phyloP scores from a whole-genome alignment of 306 rosid genomes.

The Quercus glauca region DNA sequence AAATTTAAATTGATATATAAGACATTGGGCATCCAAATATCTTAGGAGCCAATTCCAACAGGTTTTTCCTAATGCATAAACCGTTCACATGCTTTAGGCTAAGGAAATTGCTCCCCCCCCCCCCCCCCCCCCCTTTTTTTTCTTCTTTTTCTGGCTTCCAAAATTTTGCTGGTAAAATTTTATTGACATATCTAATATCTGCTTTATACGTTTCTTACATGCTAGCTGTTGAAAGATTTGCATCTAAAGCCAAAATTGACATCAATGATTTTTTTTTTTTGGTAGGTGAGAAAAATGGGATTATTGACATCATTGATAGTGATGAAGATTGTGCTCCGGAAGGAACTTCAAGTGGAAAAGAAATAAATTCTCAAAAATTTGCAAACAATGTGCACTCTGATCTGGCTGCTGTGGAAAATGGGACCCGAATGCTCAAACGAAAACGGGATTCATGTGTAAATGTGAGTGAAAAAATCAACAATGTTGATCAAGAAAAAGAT shows the following conservation, averaged over 20 bases:
- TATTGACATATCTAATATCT: background rate
- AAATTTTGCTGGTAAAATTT: background rate
- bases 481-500: background rate
- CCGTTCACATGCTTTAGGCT: background rate
- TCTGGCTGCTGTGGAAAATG: background rate
- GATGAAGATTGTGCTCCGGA: slow-evolving; percentile 19
- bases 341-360: background rate
- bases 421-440: slow-evolving; percentile 16
- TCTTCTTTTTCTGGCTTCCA: background rate
- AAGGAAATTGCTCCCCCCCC: background rate
- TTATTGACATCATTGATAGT: slow-evolving; percentile 7
- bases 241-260: background rate
- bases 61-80: background rate
- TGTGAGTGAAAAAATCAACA: background rate
- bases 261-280: background rate
- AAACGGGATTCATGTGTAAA: slow-evolving; percentile 5
- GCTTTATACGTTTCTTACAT: background rate
- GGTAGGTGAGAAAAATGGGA: no score
- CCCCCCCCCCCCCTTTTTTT: no score
- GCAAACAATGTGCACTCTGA: background rate
- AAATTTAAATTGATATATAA: background rate
- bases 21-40: background rate
- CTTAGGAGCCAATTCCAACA: background rate
- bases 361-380: background rate
- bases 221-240: slow-evolving; percentile 9